phyloP scores from a whole-genome alignment of 208 protist genomes.

The Wallacemonas sp. region DNA sequence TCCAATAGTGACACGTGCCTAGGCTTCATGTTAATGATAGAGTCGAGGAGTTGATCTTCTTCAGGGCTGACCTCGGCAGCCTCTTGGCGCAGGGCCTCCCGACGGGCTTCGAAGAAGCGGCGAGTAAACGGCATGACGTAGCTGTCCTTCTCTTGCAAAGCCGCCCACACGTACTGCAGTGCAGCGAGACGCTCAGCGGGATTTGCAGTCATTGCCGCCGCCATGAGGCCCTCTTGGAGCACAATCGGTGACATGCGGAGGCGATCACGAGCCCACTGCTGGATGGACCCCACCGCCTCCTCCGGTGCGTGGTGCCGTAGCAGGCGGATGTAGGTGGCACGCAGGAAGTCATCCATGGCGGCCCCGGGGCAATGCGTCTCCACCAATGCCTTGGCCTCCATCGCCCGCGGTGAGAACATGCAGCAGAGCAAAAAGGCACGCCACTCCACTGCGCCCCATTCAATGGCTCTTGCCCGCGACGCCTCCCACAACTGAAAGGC shows the following conservation, averaged over 20 bases:
- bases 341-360: constrained; percentile 86
- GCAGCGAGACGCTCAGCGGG: constrained; percentile 25
- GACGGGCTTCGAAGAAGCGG: constrained; percentile 52
- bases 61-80: constrained; percentile 30
- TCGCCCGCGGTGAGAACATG: constrained; percentile 68
- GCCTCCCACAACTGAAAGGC: constrained; percentile 72
- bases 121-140: constrained; percentile 88
- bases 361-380: constrained; percentile 39
- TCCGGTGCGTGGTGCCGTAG: constrained; percentile 76
- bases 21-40: constrained; percentile 71
- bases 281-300: constrained; percentile 34
- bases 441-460: constrained; percentile 87
- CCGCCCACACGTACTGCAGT: constrained; percentile 44
- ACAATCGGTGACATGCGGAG: constrained; percentile 70
- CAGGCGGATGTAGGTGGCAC: constrained; percentile 72
- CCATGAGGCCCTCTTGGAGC: constrained; percentile 85
- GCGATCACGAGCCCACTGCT: constrained; percentile 33
- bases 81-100: too few relatives aligned
- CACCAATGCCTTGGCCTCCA: constrained; percentile 66
- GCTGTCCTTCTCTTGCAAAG: constrained; percentile 59
- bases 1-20: constrained; percentile 76
- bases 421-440: constrained; percentile 85
- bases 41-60: too few relatives aligned
- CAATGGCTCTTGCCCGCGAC: constrained; percentile 66
- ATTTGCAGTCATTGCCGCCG: constrained; percentile 40